A percentile compares a stretch with the other conserved stretches of the same genome.
Conservation (phyloP, 1,284 basidiomycete species). For the Pterula multifida region DNA sequence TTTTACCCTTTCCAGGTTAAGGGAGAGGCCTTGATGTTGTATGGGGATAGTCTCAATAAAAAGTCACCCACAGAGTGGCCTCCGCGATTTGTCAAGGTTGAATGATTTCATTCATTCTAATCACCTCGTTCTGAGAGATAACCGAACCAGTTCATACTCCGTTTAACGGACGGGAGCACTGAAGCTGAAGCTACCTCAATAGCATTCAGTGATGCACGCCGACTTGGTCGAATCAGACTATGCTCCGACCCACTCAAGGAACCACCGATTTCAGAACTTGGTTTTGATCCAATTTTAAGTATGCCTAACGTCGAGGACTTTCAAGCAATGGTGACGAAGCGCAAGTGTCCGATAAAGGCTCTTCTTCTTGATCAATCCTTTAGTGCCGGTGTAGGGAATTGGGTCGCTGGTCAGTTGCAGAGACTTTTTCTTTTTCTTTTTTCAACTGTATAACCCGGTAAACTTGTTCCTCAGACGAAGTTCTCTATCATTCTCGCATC, state of each 20-base stretch:
- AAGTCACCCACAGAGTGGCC: constrained; percentile 54
- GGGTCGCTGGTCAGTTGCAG: constrained; percentile 66
- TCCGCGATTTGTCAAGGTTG: constrained; percentile 64
- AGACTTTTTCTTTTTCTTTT: constrained; percentile 10
- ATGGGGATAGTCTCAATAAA: constrained; percentile 50
- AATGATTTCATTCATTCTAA: not conserved
- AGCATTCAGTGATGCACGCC: constrained; percentile 58
- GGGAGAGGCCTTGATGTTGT: constrained; percentile 41
- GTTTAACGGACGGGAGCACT: constrained; percentile 21
- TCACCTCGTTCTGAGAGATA: not conserved
- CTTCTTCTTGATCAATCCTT: constrained; percentile 75
- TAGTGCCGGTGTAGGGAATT: constrained; percentile 76
- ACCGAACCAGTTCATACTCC: constrained; percentile 46
- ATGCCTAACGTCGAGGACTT: constrained; percentile 61
- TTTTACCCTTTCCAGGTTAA: constrained; percentile 32
- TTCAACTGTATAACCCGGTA: not conserved
- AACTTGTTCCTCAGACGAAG: constrained; percentile 51
- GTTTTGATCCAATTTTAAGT: constrained; percentile 69
- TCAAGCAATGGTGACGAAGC: constrained; percentile 33
- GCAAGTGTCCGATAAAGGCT: constrained; percentile 67
- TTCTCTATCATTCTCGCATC: constrained; percentile 66
- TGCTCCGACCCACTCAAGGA: constrained; percentile 46
- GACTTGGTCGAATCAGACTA: constrained; percentile 64
- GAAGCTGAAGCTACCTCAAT: constrained; percentile 26
- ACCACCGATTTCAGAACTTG: constrained; percentile 58